Conservation (phyloP, 176 grass and related monocot species). For the Dactylis glomerata region DNA sequence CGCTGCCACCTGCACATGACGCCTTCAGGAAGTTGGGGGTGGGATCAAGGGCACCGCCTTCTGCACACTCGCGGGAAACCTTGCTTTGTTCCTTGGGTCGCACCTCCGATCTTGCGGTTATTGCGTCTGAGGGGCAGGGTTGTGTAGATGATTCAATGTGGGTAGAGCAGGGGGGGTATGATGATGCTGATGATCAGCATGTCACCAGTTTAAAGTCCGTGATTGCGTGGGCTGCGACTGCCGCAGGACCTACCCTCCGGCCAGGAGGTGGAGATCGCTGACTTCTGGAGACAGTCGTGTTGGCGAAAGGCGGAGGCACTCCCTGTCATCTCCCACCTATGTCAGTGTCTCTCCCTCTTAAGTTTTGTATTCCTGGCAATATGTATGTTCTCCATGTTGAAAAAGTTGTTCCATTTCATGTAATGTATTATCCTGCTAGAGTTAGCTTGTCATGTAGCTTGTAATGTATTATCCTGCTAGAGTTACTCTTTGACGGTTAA, state of each 20-base stretch:
- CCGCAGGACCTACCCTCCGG: constrained; percentile 26
- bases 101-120: constrained; percentile 43
- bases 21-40: constrained; percentile 5
- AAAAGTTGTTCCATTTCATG: no score
- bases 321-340: constrained; percentile 48
- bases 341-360: constrained; percentile 29
- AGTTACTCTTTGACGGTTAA: no score
- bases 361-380: no score
- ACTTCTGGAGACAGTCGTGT: constrained; percentile 71
- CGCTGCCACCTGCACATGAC: constrained; percentile 17
- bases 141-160: not conserved
- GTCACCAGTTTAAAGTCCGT: constrained; percentile 47
- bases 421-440: no score
- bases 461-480: no score
- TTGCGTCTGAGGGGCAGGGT: constrained; percentile 24
- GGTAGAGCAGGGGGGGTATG: constrained; percentile 8
- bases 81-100: constrained; percentile 32
- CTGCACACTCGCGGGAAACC: constrained; percentile 31
- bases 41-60: not conserved
- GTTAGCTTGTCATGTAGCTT: no score
- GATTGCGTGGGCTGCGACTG: constrained; percentile 31
- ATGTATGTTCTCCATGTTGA: no score
- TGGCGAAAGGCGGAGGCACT: constrained; percentile 63
- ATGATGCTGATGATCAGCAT: constrained; percentile 49
- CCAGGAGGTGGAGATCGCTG: constrained; percentile 39